A percentile compares a stretch with the other conserved stretches of the same genome.
These are phyloP conservation scores for Chytriomyces sp. DNA, from an alignment of 192 early-diverging fungal species.

Conservation along the genomic window DNA sequence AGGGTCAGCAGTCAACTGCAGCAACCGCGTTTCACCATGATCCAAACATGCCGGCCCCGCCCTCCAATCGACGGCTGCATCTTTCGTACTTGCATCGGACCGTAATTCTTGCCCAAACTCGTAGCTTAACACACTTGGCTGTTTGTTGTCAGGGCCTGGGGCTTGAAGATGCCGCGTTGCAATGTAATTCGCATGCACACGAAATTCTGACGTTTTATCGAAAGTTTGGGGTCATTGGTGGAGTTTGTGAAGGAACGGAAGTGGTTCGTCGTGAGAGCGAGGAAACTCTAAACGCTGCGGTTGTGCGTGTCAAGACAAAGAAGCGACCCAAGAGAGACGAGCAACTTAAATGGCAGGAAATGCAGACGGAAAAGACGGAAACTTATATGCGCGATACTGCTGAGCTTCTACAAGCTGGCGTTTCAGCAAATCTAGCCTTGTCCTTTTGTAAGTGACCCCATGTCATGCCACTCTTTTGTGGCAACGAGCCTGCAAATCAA, in stretches of 20 bases:
- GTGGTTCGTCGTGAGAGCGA: conserved; percentile 11
- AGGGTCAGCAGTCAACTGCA: neutral
- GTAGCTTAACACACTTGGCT: conserved; percentile 57
- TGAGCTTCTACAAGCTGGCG: conserved; percentile 6
- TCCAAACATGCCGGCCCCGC: conserved; percentile 3
- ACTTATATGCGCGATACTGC: neutral
- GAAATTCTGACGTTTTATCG: conserved; percentile 25
- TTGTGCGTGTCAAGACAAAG: neutral
- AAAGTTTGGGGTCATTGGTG: neutral
- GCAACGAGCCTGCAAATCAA: neutral
- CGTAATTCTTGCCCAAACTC: conserved; percentile 53
- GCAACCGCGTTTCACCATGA: neutral
- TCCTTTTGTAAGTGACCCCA: conserved; percentile 12
- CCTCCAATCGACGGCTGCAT: conserved; percentile 30
- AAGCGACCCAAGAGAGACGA: neutral
- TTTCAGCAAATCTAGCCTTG: conserved; percentile 15
- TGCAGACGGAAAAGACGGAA: conserved; percentile 3
- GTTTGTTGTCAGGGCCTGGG: conserved; percentile 50
- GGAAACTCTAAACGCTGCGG: no score
- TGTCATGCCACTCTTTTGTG: no score
- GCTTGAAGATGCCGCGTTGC: conserved; percentile 48
- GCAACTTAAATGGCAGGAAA: neutral
- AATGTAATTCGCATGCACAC: conserved; percentile 37
- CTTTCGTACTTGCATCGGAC: conserved; percentile 58
- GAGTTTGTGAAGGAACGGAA: conserved; percentile 4